phyloP scores from a whole-genome alignment of 768 basidiomycete genomes.

The Amanita pseudoporphyria region DNA sequence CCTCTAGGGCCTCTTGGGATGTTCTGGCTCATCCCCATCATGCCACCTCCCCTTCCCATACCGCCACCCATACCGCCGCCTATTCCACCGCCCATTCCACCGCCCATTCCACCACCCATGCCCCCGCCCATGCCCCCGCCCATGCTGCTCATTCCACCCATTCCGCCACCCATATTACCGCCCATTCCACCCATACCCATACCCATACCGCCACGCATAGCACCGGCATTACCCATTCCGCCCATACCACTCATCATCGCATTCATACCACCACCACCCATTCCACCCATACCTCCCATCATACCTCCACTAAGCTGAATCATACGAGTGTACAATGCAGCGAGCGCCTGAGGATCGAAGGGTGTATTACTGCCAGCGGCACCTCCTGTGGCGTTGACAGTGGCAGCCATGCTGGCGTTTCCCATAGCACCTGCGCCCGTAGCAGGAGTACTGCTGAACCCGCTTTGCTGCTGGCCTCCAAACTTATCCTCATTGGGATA shows the following conservation, averaged over 20 bases:
- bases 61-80: conserved; percentile 29
- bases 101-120: conserved; percentile 24
- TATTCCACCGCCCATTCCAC: conserved; percentile 18
- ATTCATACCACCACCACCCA: conserved; percentile 18
- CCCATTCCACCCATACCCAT: conserved; percentile 19
- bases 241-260: conserved; percentile 33
- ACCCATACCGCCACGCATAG: conserved; percentile 33
- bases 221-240: conserved; percentile 23
- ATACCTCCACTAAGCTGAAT: conserved; percentile 63
- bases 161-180: conserved; percentile 21
- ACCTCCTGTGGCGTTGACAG: conserved; percentile 14
- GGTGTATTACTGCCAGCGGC: conserved; percentile 41
- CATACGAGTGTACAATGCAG: conserved; percentile 93
- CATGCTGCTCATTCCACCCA: conserved; percentile 36
- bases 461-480: conserved; percentile 7
- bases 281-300: conserved; percentile 38
- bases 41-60: conserved; percentile 31
- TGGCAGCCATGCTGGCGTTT: conserved; percentile 16
- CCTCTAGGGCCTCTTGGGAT: conserved; percentile 61
- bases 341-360: conserved; percentile 90
- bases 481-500: conserved; percentile 39
- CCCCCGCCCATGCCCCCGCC: conserved; percentile 29
- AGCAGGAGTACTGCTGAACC: background rate
- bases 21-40: conserved; percentile 42
- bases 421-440: background rate